Percentiles rank a stretch among this genome's conserved stretches.
These are phyloP conservation scores for Tardiomyces blankii DNA, from an alignment of 1,139 yeast genomes.

Conservation along the genomic window DNA sequence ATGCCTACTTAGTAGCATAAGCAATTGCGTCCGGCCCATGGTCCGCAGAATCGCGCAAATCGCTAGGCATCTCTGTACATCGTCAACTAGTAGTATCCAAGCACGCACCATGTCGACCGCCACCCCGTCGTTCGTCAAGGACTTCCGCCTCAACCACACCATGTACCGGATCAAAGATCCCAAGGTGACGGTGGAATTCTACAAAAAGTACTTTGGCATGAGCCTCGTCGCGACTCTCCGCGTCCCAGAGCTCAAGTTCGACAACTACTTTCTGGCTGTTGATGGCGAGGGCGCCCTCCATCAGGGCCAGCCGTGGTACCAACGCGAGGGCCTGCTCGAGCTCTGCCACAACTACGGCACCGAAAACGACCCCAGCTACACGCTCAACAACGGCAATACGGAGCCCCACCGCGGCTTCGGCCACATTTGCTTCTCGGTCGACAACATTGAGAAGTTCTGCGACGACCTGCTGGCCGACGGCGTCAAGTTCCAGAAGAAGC, in stretches of 20 bases:
- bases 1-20: too few relatives aligned
- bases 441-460: conserved; percentile 59
- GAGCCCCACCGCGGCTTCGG: conserved; percentile 88
- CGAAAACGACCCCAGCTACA: conserved; percentile 48
- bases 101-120: neutral
- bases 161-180: conserved; percentile 80
- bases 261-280: conserved; percentile 59
- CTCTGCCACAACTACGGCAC: conserved; percentile 73
- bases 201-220: conserved; percentile 68
- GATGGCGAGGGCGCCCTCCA: conserved; percentile 32
- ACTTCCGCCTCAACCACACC: conserved; percentile 22
- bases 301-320: conserved; percentile 42
- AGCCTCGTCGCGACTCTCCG: conserved; percentile 42
- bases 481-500: conserved; percentile 70
- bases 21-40: too few relatives aligned
- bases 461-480: conserved; percentile 39
- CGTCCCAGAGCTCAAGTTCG: conserved; percentile 45
- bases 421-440: conserved; percentile 81
- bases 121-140: neutral
- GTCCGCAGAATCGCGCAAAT: too few relatives aligned
- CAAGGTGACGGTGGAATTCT: conserved; percentile 57
- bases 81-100: too few relatives aligned
- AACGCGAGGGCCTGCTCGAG: conserved; percentile 71
- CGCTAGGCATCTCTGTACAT: too few relatives aligned
- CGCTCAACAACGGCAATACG: conserved; percentile 69